Evolutionary conservation across 805 yeast genomes (phyloP).

Genomic region (Tetrapisispora nanseiensis): DNA sequence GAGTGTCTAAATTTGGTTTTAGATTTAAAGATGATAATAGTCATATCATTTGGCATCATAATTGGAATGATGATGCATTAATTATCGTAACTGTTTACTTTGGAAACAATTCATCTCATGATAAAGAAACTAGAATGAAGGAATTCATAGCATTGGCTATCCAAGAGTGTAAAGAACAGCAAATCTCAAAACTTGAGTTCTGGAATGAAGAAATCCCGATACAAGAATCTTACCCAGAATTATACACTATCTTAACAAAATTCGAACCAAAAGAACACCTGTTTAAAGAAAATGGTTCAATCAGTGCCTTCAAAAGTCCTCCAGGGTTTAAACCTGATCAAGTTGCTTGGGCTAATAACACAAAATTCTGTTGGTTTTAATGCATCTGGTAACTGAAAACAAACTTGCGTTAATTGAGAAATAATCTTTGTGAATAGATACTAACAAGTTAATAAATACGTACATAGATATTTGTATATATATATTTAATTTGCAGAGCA

Average conservation of each 20-base stretch:
- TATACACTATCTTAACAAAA: slow-evolving; percentile 13
- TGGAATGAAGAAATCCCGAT: slow-evolving; percentile 35
- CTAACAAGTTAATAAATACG: too few species aligned
- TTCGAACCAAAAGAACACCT: slow-evolving; percentile 19
- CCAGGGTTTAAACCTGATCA: slow-evolving; percentile 15
- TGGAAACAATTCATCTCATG: slow-evolving; percentile 5
- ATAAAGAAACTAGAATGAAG: slow-evolving; percentile 15
- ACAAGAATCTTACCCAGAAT: slow-evolving; percentile 12
- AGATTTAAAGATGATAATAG: slow-evolving; percentile 19
- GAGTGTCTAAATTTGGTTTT: slow-evolving; percentile 25
- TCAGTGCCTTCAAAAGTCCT: slow-evolving; percentile 34
- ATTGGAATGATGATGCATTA: slow-evolving; percentile 30
- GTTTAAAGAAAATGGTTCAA: slow-evolving; percentile 25
- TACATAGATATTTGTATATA: too few species aligned
- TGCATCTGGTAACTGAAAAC: too few species aligned
- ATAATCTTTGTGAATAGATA: too few species aligned
- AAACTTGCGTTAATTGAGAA: too few species aligned
- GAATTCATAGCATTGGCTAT: slow-evolving; percentile 28
- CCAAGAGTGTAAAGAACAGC: slow-evolving; percentile 27
- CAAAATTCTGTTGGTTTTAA: slow-evolving; percentile 43
- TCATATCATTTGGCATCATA: slow-evolving; percentile 39
- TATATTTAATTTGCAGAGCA: too few species aligned
- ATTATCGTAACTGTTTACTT: slow-evolving; percentile 23
- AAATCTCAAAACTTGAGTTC: slow-evolving; percentile 24
- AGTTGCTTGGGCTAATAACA: slow-evolving; percentile 35